Evolutionary conservation across 2,329 filamentous ascomycete genomes (phyloP), one percentile per base, ranked within the genome.

Genomic region (Cyphellophora europaea): DNA sequence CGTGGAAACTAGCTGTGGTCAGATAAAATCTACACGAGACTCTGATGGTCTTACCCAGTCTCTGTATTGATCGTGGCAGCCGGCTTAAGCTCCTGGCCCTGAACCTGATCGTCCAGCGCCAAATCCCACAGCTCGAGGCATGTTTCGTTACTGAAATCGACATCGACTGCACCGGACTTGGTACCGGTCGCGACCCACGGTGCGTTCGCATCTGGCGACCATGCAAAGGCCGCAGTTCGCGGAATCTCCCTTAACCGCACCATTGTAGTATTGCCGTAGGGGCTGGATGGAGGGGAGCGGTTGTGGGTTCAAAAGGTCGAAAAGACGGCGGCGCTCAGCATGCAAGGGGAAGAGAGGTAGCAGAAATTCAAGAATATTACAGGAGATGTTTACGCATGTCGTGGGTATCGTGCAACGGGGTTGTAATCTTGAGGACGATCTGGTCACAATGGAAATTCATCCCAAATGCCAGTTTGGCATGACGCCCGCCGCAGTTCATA

Each of bases 121-220:
- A 98, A 70, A 62, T 96, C 86, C 91, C 91, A 98, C 42, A 98
- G 71, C 67, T 98, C 91, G 38, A 98, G 69, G 65, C 89, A 89
- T 45, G 87, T 95, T 59, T 96, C 88, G 60, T 91, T 91, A 17
- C 91, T 96, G 64, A 98, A 98, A 61, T 96, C 88, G 51, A 85
- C 88, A 62, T 93, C 87, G 27, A 98, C 87, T 51, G 91, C 91
- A 45, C 91, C 91, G 42, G 91, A 88, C 50, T 88, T 80, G 30
- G 91, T 98, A 52, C 91, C 91, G 17, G 91, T 98, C 41, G 86
- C 89, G 46, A 98, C 70, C 49, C 93, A 71, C 51, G 89, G 87
- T 49, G 79, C 77, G 25, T 75, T 73, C 33, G 84, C 66, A 50
- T 79, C 83, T 16, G 88, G 82, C 49, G 86, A 94, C 89, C 91